A percentile compares a stretch with the other conserved stretches of the same genome.
These are phyloP conservation scores for Phytophthora tubulina DNA, from an alignment of 352 stramenopile genomes.

Conservation along the genomic window DNA sequence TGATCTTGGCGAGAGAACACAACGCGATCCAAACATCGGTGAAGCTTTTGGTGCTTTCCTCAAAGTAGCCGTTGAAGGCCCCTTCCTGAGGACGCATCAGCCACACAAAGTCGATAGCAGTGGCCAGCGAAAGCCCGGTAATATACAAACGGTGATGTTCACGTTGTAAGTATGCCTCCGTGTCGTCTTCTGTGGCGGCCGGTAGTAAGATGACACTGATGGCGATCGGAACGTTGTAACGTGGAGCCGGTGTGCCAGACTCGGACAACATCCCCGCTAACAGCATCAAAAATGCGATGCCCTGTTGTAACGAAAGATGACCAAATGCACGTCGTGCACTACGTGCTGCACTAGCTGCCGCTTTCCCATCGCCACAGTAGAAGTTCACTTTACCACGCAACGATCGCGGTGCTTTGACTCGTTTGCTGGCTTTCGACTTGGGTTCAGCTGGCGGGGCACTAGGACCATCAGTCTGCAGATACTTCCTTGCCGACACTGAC, in stretches of 20 bases:
- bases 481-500: conserved; percentile 28
- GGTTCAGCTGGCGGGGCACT: not conserved
- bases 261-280: conserved; percentile 73
- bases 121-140: conserved; percentile 55
- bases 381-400: conserved; percentile 43
- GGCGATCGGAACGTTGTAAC: conserved; percentile 80
- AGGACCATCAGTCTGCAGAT: conserved; percentile 22
- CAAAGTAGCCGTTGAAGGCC: conserved; percentile 74
- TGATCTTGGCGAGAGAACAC: conserved; percentile 70
- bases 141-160: conserved; percentile 64
- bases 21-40: conserved; percentile 59
- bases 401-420: conserved; percentile 33
- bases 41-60: conserved; percentile 50
- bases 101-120: conserved; percentile 68
- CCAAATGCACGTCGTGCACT: conserved; percentile 43
- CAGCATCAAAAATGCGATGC: conserved; percentile 63
- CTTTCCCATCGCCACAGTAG: conserved; percentile 26
- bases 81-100: conserved; percentile 71
- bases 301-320: conserved; percentile 63
- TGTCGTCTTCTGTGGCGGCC: conserved; percentile 39
- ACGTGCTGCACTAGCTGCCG: conserved; percentile 10
- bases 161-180: conserved; percentile 20
- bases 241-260: conserved; percentile 61
- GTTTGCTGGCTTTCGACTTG: conserved; percentile 18
- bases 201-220: conserved; percentile 59